Conservation (phyloP, 2,329 filamentous ascomycete species). For the Xylaria sp. region DNA sequence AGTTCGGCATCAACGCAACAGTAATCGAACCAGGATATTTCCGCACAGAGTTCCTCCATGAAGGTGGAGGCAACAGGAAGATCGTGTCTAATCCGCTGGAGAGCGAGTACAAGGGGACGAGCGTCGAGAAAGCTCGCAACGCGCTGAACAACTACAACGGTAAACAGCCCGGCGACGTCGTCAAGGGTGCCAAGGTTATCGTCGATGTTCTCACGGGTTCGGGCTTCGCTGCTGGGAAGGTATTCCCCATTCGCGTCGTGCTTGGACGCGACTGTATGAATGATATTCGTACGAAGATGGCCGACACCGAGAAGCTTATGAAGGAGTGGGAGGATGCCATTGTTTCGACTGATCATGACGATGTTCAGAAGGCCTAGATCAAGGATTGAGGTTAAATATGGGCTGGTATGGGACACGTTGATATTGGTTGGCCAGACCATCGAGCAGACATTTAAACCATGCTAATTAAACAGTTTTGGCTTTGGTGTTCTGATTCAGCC, state of each 20-base stretch:
- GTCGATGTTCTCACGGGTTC: conserved; percentile 65
- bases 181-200: conserved; percentile 62
- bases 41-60: conserved; percentile 60
- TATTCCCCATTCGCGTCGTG: conserved; percentile 63
- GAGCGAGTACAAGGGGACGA: conserved; percentile 47
- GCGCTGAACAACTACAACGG: conserved; percentile 53
- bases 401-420: neutral
- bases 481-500: neutral
- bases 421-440: neutral
- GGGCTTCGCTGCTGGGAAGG: conserved; percentile 58
- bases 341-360: conserved; percentile 52
- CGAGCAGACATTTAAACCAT: neutral
- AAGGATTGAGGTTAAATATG: neutral
- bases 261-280: conserved; percentile 63
- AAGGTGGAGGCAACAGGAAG: conserved; percentile 45
- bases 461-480: neutral
- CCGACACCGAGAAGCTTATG: conserved; percentile 55
- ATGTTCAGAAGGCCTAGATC: conserved; percentile 37
- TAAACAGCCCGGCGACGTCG: conserved; percentile 65
- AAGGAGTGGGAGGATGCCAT: conserved; percentile 61
- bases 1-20: conserved; percentile 54
- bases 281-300: conserved; percentile 56
- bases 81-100: conserved; percentile 45
- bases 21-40: conserved; percentile 64
- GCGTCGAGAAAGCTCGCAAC: conserved; percentile 46